These are phyloP conservation scores for Mrakia gelida DNA, from an alignment of 768 basidiomycete genomes.

Conservation along the genomic window DNA sequence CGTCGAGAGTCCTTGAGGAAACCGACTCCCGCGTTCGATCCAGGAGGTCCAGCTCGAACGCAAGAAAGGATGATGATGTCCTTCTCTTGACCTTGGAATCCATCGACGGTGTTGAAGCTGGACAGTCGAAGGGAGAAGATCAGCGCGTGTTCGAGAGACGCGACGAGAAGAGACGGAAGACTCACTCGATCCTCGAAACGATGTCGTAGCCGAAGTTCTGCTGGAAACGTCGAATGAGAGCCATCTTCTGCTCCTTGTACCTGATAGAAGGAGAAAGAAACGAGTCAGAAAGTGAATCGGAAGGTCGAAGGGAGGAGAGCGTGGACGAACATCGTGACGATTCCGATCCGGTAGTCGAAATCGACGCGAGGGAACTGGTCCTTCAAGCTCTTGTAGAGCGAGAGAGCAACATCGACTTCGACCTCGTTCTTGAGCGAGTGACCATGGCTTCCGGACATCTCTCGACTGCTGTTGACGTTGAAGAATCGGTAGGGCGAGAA, in stretches of 20 bases:
- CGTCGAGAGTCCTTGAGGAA: conserved; percentile 68
- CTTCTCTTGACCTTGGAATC: conserved; percentile 99
- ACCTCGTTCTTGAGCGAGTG: conserved; percentile 70
- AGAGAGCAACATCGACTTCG: conserved; percentile 71
- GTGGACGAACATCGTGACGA: conserved; percentile 67
- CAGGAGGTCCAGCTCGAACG: conserved; percentile 77
- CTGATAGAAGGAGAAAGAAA: neutral
- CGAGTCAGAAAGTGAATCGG: neutral
- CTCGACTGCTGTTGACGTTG: conserved; percentile 66
- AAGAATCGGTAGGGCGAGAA: conserved; percentile 87
- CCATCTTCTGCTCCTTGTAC: conserved; percentile 80
- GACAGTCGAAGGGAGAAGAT: neutral
- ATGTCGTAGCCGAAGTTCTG: conserved; percentile 68
- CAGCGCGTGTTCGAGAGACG: neutral
- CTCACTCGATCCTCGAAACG: conserved; percentile 61
- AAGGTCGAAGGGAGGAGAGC: neutral
- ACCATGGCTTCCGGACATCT: conserved; percentile 54
- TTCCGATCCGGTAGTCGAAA: conserved; percentile 57
- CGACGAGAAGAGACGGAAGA: neutral
- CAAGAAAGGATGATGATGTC: conserved; percentile 96
- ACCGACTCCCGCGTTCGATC: conserved; percentile 67
- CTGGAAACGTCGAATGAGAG: conserved; percentile 66
- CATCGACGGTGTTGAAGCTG: conserved; percentile 91
- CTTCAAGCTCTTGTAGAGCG: conserved; percentile 67
- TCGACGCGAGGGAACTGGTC: conserved; percentile 57